Evolutionary conservation across 495 filamentous ascomycete genomes (phyloP).

Genomic region (Aspergillus hancockii): DNA sequence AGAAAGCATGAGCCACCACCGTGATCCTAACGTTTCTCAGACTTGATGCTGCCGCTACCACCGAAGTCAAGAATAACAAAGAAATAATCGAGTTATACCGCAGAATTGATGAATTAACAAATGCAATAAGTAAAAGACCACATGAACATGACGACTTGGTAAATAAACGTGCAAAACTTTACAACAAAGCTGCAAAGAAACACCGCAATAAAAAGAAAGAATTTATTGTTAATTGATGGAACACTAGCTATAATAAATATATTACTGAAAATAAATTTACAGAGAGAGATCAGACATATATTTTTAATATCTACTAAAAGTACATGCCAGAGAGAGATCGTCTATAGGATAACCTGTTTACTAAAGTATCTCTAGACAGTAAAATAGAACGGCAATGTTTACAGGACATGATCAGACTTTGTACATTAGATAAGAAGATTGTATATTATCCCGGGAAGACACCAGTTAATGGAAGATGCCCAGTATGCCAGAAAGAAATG

Average conservation of each 20-base stretch:
- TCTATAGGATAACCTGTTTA: not conserved
- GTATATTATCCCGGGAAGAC: conserved; percentile 6
- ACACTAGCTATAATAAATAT: conserved; percentile 13
- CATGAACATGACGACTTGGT: not conserved
- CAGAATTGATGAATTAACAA: conserved; percentile 1
- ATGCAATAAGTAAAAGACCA: conserved; percentile 3
- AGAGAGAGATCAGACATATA: conserved; percentile 7
- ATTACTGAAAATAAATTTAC: conserved; percentile 11
- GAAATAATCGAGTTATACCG: conserved; percentile 5
- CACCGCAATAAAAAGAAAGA: conserved; percentile 1
- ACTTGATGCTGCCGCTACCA: conserved; percentile 10
- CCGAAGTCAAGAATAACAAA: conserved; percentile 7
- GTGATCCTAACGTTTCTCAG: conserved; percentile 11
- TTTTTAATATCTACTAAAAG: conserved; percentile 11
- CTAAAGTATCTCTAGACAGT: conserved; percentile 3
- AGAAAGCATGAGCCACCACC: conserved; percentile 12
- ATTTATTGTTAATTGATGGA: conserved; percentile 10
- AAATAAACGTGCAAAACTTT: conserved; percentile 6
- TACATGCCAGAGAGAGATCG: conserved; percentile 12
- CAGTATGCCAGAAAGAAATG: conserved; percentile 1
- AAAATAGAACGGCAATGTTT: conserved; percentile 12
- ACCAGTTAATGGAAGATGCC: conserved; percentile 3
- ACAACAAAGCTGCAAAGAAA: conserved; percentile 7
- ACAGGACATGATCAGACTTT: conserved; percentile 10
- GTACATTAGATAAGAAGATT: conserved; percentile 5